Conservation (phyloP, 306 rosid species). For the Castanea sativa region DNA sequence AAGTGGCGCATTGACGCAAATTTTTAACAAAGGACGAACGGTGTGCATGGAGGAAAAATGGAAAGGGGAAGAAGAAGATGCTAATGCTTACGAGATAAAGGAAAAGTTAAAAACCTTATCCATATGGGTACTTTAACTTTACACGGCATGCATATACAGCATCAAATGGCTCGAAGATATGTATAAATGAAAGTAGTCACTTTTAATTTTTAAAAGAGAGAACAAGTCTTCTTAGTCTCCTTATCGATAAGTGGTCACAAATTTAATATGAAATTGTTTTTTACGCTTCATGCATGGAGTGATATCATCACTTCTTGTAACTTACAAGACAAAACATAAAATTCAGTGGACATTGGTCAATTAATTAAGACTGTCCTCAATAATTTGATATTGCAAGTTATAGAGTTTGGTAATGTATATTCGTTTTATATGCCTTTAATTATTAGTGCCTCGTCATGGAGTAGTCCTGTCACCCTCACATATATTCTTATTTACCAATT, state of each 20-base stretch:
- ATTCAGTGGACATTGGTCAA: neutral
- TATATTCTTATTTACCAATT: constrained; percentile 17
- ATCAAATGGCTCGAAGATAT: constrained; percentile 24
- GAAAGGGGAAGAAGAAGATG: constrained; percentile 17
- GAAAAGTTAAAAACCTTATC: constrained; percentile 44
- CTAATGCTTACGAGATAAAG: constrained; percentile 32
- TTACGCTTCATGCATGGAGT: constrained; percentile 15
- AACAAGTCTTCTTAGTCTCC: constrained; percentile 12
- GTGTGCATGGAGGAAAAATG: constrained; percentile 7
- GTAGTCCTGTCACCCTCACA: constrained; percentile 40
- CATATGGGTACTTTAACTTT: constrained; percentile 54
- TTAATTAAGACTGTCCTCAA: too few relatives aligned
- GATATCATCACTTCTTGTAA: neutral
- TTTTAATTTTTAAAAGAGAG: neutral
- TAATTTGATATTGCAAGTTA: neutral
- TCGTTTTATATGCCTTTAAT: neutral
- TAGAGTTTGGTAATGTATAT: neutral
- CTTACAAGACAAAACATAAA: neutral
- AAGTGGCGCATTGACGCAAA: constrained; percentile 35
- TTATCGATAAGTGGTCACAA: constrained; percentile 10
- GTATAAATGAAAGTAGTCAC: constrained; percentile 7
- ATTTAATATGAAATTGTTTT: constrained; percentile 17
- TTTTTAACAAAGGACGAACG: constrained; percentile 23
- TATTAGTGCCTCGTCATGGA: constrained; percentile 1
- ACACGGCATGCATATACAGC: constrained; percentile 47